Conservation (phyloP, 108 stramenopile species). For the Skeletonema tropicum region DNA sequence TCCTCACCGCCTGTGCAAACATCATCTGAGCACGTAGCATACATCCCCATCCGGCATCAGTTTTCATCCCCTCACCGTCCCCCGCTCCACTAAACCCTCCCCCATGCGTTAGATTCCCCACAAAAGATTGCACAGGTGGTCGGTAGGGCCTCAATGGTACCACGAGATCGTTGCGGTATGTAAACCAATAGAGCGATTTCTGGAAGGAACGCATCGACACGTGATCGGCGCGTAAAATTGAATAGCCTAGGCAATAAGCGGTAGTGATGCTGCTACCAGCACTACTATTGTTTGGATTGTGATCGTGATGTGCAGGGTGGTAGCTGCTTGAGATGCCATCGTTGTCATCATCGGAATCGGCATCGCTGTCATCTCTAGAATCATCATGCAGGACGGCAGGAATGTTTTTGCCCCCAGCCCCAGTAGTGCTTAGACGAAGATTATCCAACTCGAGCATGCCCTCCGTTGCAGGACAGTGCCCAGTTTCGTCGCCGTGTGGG, state of each 20-base stretch:
- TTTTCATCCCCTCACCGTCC: constrained; percentile 48
- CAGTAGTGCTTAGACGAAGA: neutral
- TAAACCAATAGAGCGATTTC: constrained; percentile 72
- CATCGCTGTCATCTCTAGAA: constrained; percentile 14
- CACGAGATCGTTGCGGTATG: constrained; percentile 66
- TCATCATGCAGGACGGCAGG: neutral
- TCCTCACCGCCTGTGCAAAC: constrained; percentile 78
- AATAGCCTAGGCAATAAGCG: constrained; percentile 12
- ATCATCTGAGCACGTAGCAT: constrained; percentile 99
- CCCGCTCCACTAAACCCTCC: constrained; percentile 13
- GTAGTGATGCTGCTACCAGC: neutral
- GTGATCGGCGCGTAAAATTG: constrained; percentile 6
- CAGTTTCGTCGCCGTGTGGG: neutral
- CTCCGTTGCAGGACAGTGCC: constrained; percentile 10
- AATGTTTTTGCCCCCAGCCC: neutral
- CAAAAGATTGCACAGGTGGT: neutral
- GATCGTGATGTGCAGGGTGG: constrained; percentile 17
- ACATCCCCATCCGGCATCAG: constrained; percentile 99
- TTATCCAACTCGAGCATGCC: constrained; percentile 31
- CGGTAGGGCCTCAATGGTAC: constrained; percentile 24
- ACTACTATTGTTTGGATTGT: neutral
- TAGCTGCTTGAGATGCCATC: constrained; percentile 27
- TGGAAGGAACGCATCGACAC: constrained; percentile 21
- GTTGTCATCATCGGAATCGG: constrained; percentile 11
- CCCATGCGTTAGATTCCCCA: constrained; percentile 1